Percentiles rank a stretch among this genome's conserved stretches.
Evolutionary conservation across 306 rosid genomes (phyloP).

Genomic region (Sphenostylis stenocarpa): DNA sequence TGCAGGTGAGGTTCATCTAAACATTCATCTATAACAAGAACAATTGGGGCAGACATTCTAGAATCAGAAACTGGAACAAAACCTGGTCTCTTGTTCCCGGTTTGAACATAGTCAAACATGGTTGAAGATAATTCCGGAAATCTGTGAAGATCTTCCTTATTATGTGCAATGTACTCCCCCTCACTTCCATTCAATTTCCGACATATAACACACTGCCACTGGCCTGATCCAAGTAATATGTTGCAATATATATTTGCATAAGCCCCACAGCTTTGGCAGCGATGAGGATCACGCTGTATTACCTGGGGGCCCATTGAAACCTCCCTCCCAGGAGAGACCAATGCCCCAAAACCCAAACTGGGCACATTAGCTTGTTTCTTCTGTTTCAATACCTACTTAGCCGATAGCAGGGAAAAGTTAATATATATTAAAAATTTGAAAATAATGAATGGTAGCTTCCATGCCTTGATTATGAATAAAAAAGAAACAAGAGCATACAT

Average conservation of each 20-base stretch:
- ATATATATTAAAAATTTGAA: background rate
- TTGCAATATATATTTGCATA: constrained; percentile 85
- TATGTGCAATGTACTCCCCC: constrained; percentile 75
- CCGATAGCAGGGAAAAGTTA: constrained; percentile 28
- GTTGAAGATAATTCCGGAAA: constrained; percentile 90
- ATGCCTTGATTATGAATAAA: constrained; percentile 4
- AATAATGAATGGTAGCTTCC: background rate
- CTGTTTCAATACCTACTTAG: constrained; percentile 70
- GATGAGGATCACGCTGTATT: constrained; percentile 91
- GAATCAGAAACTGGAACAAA: constrained; percentile 95
- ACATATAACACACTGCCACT: constrained; percentile 98
- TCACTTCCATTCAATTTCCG: constrained; percentile 81
- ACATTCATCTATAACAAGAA: constrained; percentile 91
- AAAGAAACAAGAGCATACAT: constrained; percentile 22
- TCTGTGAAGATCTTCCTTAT: constrained; percentile 73
- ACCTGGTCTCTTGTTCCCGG: constrained; percentile 91
- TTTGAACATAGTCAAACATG: constrained; percentile 83
- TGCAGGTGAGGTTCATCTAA: constrained; percentile 92
- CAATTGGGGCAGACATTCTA: constrained; percentile 86
- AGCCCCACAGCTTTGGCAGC: constrained; percentile 94
- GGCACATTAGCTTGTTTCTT: constrained; percentile 92
- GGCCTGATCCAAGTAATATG: constrained; percentile 90
- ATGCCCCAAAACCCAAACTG: constrained; percentile 97
- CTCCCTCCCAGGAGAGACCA: constrained; percentile 91
- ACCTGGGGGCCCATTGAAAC: constrained; percentile 76